Conservation (phyloP, 352 stramenopile genomes). For the Plasmopara halstedii region DNA sequence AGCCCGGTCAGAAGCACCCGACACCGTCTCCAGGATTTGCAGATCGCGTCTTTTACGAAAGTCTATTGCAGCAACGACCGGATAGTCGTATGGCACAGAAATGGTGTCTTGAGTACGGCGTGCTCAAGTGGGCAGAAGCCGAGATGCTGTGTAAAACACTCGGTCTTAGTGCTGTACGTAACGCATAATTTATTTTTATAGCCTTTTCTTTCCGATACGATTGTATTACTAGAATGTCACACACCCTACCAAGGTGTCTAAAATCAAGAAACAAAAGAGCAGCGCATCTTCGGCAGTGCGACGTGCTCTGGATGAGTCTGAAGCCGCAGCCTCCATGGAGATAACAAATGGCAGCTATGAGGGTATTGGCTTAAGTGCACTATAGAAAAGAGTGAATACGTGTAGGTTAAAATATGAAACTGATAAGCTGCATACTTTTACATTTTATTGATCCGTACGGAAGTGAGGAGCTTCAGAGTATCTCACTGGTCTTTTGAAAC, state of each 20-base stretch:
- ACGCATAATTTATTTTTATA: neutral
- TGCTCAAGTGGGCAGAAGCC: constrained; percentile 82
- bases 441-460: neutral
- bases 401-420: neutral
- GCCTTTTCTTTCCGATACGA: constrained; percentile 1
- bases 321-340: constrained; percentile 46
- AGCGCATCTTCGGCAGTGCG: constrained; percentile 16
- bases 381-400: constrained; percentile 28
- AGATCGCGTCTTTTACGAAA: constrained; percentile 89
- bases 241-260: constrained; percentile 34
- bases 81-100: constrained; percentile 84
- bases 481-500: no score
- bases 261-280: constrained; percentile 32
- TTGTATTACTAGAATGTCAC: constrained; percentile 40
- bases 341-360: constrained; percentile 45
- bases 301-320: constrained; percentile 31
- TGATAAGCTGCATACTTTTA: neutral
- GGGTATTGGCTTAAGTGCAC: constrained; percentile 50
- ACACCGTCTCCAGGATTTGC: constrained; percentile 81
- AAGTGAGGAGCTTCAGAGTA: no score
- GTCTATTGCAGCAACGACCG: constrained; percentile 75
- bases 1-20: constrained; percentile 83
- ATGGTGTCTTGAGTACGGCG: constrained; percentile 87
- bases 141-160: constrained; percentile 73
- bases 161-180: constrained; percentile 46